These are phyloP conservation scores for Metschnikowia colocasiae DNA, from an alignment of 805 yeast species.

Conservation along the genomic window DNA sequence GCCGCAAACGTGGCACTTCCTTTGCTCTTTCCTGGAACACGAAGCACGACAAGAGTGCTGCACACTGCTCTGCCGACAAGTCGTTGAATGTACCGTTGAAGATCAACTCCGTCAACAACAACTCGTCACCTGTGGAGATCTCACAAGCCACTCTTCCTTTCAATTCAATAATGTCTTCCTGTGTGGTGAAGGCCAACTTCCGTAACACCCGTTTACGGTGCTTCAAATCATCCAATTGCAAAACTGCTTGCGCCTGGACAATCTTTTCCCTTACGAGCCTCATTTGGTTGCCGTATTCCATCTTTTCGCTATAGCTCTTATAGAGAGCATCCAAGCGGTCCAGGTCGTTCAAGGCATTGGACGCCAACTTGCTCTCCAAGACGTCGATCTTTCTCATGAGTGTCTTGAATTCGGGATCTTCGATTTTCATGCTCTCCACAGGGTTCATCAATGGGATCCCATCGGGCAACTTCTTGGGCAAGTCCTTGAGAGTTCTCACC, in stretches of 20 bases:
- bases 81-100: conserved; percentile 95
- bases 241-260: conserved; percentile 80
- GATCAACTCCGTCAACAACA: conserved; percentile 82
- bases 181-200: conserved; percentile 84
- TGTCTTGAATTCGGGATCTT: conserved; percentile 69
- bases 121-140: conserved; percentile 85
- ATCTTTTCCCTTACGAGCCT: conserved; percentile 61
- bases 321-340: conserved; percentile 61
- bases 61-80: conserved; percentile 83
- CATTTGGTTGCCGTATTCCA: conserved; percentile 56
- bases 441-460: conserved; percentile 94
- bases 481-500: conserved; percentile 74
- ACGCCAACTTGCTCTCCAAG: conserved; percentile 65
- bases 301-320: conserved; percentile 61
- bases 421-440: conserved; percentile 86
- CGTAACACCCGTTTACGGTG: conserved; percentile 91
- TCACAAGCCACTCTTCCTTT: conserved; percentile 98
- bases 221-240: conserved; percentile 90
- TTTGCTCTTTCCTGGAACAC: conserved; percentile 96
- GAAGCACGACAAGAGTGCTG: conserved; percentile 87
- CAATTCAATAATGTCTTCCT: conserved; percentile 84
- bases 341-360: conserved; percentile 66
- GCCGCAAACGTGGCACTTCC: conserved; percentile 78
- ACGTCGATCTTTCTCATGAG: conserved; percentile 77
- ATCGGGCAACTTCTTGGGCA: conserved; percentile 78